Base-by-base conservation (phyloP, 129 eudicot species). In the Heracleum sosnowskyi region DNA sequence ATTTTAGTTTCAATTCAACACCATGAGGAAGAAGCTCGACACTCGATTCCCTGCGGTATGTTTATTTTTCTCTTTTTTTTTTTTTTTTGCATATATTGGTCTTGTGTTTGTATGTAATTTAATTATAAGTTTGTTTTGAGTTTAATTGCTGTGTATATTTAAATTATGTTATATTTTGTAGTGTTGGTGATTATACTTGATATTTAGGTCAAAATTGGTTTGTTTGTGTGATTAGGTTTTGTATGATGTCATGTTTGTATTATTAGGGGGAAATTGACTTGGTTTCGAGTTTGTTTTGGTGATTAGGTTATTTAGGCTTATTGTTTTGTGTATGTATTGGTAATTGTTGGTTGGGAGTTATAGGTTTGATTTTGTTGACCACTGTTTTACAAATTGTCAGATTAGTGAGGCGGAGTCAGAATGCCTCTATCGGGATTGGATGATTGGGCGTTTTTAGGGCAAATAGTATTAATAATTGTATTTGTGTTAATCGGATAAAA, bases 1-100 rank as follows among this genome's bases (percentile, higher is more conserved):
- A 71, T 72, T 22, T 11, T 39, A 15, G 20, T 72, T n/a, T 11
- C 13, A 72, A 72, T 40, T 44, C 77, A 64, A 68, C 79, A 45
- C 57, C 68, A 89, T 89, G 94, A 89, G 94, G 86, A 89, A 89
- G 88, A 89, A 89, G 84, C 89, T 89, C 45, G 94, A 89, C 76
- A 89, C 94, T 35, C 94, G 94, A 79, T 89, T 89, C 79, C 94
- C 94, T 7, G 94, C 94, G 49, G 94, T 89, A 24, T 83, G 86
- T 82, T 34, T 62, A 40, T 77, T 63, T 20, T 15, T 24, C 17
- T 34, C 24, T 69, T 16, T 72, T 26, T 34, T 60, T n/a, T n/a
- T n/a, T n/a, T n/a, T n/a, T n/a, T n/a, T n/a, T n/a, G n/a, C n/a
- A n/a, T n/a, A n/a, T n/a, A n/a, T n/a, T n/a, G n/a, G n/a, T n/a